Evolutionary conservation across 495 filamentous ascomycete species (phyloP), one percentile per base, ranked within the genome.

Genomic region (Penicillium argentinense): DNA sequence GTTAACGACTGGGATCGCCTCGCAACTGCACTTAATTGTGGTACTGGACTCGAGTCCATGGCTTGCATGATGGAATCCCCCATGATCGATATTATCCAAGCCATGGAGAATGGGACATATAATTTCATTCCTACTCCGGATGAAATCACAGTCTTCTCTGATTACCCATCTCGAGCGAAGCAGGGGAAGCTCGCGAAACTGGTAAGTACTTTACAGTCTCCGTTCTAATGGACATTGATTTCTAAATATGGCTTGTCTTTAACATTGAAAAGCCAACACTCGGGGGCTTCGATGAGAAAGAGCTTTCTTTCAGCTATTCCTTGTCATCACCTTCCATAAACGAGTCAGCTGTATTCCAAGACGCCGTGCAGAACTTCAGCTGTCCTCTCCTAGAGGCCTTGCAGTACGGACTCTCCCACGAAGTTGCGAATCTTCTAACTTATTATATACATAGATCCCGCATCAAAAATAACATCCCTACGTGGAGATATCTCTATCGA

Each of bases 401-500:
- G 17, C 33, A 21, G 17, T 12, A 21, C 2, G 4, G n/a, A n/a
- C n/a, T n/a, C n/a, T n/a, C n/a, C n/a, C n/a, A n/a, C n/a, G n/a
- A n/a, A n/a, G n/a, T n/a, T n/a, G n/a, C n/a, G n/a, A n/a, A n/a
- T n/a, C n/a, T n/a, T 36, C 0, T 9, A 2, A 18, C 17, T 3
- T 19, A n/a, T n/a, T n/a, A n/a, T n/a, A n/a, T n/a, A 27, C 22
- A 1, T 42, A 53, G 49, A 9, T 37, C 51, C 8, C 49, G 51
- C 14, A 8, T 47, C 8, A 47, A 8, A 17, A 45, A 21, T 3
- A 39, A 62, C 9, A 49, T 72, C 22, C 67, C 71, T 12, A 76
- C 68, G 3, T 79, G 67, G 52, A 65, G 77, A n/a, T 81, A 76
- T 50, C 59, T 72, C 42, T 77, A 78, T 40, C 63, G 63, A 11